phyloP scores from a whole-genome alignment of 495 filamentous ascomycete species.

The Xylaria grammica region DNA sequence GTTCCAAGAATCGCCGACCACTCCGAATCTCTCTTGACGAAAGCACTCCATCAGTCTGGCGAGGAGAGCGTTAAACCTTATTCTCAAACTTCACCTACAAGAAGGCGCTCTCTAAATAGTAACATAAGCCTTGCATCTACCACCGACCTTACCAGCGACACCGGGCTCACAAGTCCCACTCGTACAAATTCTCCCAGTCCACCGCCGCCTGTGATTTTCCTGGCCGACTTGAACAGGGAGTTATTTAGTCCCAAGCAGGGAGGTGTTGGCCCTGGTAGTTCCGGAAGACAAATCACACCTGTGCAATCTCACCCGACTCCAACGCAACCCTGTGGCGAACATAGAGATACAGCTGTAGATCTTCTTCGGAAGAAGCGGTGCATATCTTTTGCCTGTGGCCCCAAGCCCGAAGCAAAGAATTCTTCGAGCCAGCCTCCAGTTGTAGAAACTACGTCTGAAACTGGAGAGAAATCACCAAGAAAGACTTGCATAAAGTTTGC shows the following conservation, averaged over 20 bases:
- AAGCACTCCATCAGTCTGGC: conserved; percentile 72
- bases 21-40: conserved; percentile 79
- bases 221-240: conserved; percentile 30
- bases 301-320: conserved; percentile 14
- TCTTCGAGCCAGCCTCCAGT: conserved; percentile 31
- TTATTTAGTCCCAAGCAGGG: conserved; percentile 30
- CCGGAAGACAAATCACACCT: conserved; percentile 9
- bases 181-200: conserved; percentile 88
- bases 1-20: conserved; percentile 52
- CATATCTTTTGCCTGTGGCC: conserved; percentile 88
- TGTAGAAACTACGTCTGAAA: conserved; percentile 29
- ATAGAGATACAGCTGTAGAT: conserved; percentile 37
- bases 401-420: conserved; percentile 44
- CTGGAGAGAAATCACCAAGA: conserved; percentile 45
- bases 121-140: conserved; percentile 80
- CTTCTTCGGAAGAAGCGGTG: conserved; percentile 68
- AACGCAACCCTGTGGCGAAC: conserved; percentile 24
- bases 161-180: conserved; percentile 88
- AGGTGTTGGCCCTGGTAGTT: conserved; percentile 23
- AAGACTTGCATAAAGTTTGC: conserved; percentile 57
- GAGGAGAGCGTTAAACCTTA: conserved; percentile 41
- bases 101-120: conserved; percentile 75
- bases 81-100: conserved; percentile 30
- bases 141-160: conserved; percentile 88
- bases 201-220: conserved; percentile 58